A percentile compares a stretch with the other conserved stretches of the same genome.
These are phyloP conservation scores for Diaporthe aspalathi DNA, from an alignment of 2,329 filamentous ascomycete species.

Conservation along the genomic window DNA sequence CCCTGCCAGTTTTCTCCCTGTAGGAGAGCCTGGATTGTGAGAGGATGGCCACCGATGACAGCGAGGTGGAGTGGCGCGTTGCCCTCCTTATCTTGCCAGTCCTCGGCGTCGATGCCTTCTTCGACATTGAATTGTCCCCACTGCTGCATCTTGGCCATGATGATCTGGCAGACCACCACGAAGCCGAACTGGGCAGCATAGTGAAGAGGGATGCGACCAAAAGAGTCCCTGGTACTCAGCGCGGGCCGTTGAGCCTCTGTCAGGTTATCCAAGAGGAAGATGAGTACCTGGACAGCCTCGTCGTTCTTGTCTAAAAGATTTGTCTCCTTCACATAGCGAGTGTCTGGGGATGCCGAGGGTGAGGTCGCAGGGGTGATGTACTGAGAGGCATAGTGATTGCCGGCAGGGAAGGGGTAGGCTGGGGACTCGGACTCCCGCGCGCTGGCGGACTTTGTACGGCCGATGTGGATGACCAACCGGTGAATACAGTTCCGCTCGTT, in stretches of 20 bases:
- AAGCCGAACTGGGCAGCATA: constrained; percentile 97
- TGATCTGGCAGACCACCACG: constrained; percentile 86
- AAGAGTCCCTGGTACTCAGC: constrained; percentile 77
- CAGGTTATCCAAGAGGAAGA: constrained; percentile 74
- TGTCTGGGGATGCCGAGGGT: constrained; percentile 70
- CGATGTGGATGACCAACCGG: constrained; percentile 90
- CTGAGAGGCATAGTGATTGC: constrained; percentile 69
- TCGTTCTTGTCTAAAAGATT: constrained; percentile 74
- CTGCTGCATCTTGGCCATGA: constrained; percentile 88
- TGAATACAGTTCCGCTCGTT: constrained; percentile 95
- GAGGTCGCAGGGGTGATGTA: constrained; percentile 85
- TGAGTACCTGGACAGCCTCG: constrained; percentile 77
- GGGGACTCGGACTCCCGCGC: constrained; percentile 61
- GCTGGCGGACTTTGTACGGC: constrained; percentile 71
- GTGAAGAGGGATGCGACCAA: constrained; percentile 87
- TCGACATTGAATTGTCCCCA: constrained; percentile 90
- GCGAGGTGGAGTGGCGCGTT: constrained; percentile 91
- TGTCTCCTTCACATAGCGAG: constrained; percentile 71
- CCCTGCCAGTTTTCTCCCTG: constrained; percentile 83
- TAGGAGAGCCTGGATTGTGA: constrained; percentile 85
- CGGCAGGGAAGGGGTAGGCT: constrained; percentile 60
- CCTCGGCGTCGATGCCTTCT: constrained; percentile 84
- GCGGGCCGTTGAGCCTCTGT: constrained; percentile 74
- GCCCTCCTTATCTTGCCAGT: constrained; percentile 94
- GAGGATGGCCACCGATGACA: constrained; percentile 88